phyloP scores from a whole-genome alignment of 1,284 basidiomycete species.

The Marasmius fiardii region DNA sequence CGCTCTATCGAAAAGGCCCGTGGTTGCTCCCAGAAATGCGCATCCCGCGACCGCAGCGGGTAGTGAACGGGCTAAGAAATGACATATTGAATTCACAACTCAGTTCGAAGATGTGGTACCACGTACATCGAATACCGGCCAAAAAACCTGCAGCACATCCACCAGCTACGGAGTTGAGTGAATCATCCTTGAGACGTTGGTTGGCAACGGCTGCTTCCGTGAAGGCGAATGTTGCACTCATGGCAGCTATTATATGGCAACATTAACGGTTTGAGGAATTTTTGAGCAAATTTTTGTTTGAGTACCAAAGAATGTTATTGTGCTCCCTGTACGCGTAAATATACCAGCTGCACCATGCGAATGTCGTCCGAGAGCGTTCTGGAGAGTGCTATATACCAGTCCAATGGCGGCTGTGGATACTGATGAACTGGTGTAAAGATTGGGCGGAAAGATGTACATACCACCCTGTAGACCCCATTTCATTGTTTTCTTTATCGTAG shows the following conservation, averaged over 20 bases:
- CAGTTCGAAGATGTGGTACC: slow-evolving; percentile 4
- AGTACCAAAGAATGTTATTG: slow-evolving; percentile 81
- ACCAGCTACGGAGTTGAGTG: slow-evolving; percentile 82
- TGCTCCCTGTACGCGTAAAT: slow-evolving; percentile 75
- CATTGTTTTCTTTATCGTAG: slow-evolving; percentile 26
- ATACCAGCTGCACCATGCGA: slow-evolving; percentile 86
- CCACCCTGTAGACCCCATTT: slow-evolving; percentile 11
- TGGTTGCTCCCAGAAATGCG: slow-evolving; percentile 73
- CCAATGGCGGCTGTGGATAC: slow-evolving; percentile 63
- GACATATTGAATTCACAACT: slow-evolving; percentile 1
- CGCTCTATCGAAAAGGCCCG: slow-evolving; percentile 84
- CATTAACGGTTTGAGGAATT: neutral
- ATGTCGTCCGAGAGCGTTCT: slow-evolving; percentile 83
- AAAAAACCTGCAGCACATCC: slow-evolving; percentile 94
- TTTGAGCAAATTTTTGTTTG: neutral
- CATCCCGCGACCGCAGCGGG: slow-evolving; percentile 84
- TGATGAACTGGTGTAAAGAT: neutral
- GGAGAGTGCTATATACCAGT: slow-evolving; percentile 75
- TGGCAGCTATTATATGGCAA: slow-evolving; percentile 60
- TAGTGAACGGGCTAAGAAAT: slow-evolving; percentile 69
- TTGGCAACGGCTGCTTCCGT: slow-evolving; percentile 84
- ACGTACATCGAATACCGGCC: slow-evolving; percentile 78
- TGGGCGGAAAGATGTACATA: neutral
- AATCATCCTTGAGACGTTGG: slow-evolving; percentile 76
- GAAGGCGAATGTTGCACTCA: slow-evolving; percentile 86